Evolutionary conservation across 2,329 filamentous ascomycete species (phyloP).

Genomic region (Colletotrichum spaethianum): DNA sequence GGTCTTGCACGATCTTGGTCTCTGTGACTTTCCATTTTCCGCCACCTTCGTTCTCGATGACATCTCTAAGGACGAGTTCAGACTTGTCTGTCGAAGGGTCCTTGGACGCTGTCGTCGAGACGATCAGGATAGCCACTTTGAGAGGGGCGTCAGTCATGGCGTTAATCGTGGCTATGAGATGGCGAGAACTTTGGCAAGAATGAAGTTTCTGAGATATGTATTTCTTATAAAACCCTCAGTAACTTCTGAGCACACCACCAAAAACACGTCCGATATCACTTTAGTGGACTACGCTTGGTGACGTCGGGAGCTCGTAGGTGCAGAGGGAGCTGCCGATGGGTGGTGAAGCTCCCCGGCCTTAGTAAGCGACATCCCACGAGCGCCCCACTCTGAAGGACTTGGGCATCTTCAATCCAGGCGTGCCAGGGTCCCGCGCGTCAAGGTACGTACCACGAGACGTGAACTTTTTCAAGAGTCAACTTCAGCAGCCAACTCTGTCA

Average conservation of each 20-base stretch:
- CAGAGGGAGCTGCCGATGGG: not conserved
- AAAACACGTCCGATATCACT: not conserved
- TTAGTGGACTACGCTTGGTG: slow-evolving; percentile 6
- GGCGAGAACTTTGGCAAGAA: not conserved
- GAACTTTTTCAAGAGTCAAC: slow-evolving; percentile 32
- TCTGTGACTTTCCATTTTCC: slow-evolving; percentile 80
- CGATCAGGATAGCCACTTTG: slow-evolving; percentile 83
- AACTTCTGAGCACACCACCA: not conserved
- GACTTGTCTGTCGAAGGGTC: slow-evolving; percentile 86
- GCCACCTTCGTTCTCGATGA: slow-evolving; percentile 77
- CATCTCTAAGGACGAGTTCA: slow-evolving; percentile 74
- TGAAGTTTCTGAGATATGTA: no score
- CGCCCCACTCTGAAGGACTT: not conserved
- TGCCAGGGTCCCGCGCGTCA: not conserved
- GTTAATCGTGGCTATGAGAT: not conserved
- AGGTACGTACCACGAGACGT: slow-evolving; percentile 16
- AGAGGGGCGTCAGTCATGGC: slow-evolving; percentile 63
- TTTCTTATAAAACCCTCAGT: not conserved
- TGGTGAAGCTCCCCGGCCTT: slow-evolving; percentile 32
- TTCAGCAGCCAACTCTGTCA: slow-evolving; percentile 5
- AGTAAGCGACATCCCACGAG: slow-evolving; percentile 27
- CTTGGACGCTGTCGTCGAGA: slow-evolving; percentile 90
- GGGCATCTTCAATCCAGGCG: no score
- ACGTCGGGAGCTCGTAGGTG: slow-evolving; percentile 31
- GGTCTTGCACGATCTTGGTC: slow-evolving; percentile 85